Conservation (phyloP, 257 asterid species). For the Asclepias syriaca region DNA sequence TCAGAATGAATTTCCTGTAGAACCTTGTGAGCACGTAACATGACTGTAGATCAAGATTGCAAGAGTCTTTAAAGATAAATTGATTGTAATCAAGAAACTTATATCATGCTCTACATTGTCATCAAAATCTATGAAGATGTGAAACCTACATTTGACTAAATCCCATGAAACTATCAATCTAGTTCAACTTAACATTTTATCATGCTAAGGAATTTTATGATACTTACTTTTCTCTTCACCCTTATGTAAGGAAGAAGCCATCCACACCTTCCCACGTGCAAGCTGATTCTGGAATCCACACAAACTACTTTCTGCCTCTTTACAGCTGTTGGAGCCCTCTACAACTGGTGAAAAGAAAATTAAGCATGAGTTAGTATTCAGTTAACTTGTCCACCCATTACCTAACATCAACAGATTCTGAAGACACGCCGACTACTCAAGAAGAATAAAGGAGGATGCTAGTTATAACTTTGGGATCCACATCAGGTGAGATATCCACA, state of each 20-base stretch:
- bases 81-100: not conserved
- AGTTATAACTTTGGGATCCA: not conserved
- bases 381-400: not conserved
- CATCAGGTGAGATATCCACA: not conserved
- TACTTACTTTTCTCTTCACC: slow-evolving; percentile 79
- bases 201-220: not conserved
- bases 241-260: slow-evolving; percentile 90
- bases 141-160: not conserved
- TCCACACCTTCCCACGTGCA: slow-evolving; percentile 66
- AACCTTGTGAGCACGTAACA: slow-evolving; percentile 58
- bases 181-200: not conserved
- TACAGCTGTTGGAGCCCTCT: slow-evolving; percentile 35
- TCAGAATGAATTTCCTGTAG: slow-evolving; percentile 60
- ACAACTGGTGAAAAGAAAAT: slow-evolving; percentile 31
- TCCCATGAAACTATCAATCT: not conserved
- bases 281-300: slow-evolving; percentile 49
- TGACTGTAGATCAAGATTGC: slow-evolving; percentile 48
- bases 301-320: slow-evolving; percentile 31
- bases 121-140: not conserved
- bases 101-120: not conserved
- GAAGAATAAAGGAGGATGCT: not conserved
- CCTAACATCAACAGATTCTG: not conserved
- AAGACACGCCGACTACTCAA: not conserved
- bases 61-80: not conserved
- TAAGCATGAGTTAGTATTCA: not conserved